Conservation (phyloP, 805 yeast species). For the Millerozyma miso region DNA sequence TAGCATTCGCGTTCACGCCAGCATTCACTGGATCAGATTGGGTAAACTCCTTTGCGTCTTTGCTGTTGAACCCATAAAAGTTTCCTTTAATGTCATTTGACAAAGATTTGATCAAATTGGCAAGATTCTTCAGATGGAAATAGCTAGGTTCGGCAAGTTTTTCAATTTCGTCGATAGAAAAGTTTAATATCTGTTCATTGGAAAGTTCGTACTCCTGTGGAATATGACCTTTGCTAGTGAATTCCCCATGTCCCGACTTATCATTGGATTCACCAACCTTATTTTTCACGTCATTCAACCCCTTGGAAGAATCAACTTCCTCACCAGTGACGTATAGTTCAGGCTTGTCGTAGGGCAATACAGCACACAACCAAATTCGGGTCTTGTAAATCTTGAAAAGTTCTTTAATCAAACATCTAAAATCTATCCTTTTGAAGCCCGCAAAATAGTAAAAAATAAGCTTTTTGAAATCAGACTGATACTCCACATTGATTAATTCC, state of each 20-base stretch:
- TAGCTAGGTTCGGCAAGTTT: slow-evolving; percentile 40
- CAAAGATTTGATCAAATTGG: slow-evolving; percentile 43
- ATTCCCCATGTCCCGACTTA: neutral
- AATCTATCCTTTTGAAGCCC: slow-evolving; percentile 42
- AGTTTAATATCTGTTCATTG: slow-evolving; percentile 39
- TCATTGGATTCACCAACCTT: neutral
- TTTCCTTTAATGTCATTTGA: slow-evolving; percentile 37
- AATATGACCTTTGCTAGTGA: slow-evolving; percentile 8
- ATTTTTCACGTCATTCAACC: slow-evolving; percentile 2
- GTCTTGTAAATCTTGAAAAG: slow-evolving; percentile 44
- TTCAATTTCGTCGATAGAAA: slow-evolving; percentile 41
- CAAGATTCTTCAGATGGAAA: slow-evolving; percentile 50
- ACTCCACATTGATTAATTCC: slow-evolving; percentile 43
- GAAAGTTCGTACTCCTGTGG: slow-evolving; percentile 37
- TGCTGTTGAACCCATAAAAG: slow-evolving; percentile 36
- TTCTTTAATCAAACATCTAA: slow-evolving; percentile 41
- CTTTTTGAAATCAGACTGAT: slow-evolving; percentile 43
- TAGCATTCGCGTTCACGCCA: no score
- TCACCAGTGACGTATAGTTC: slow-evolving; percentile 20
- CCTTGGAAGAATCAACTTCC: slow-evolving; percentile 2
- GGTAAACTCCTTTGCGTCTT: neutral
- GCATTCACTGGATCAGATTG: neutral
- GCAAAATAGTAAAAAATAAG: slow-evolving; percentile 44
- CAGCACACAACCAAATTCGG: slow-evolving; percentile 46
- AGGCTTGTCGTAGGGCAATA: slow-evolving; percentile 37